Evolutionary conservation across 148 eudicot genomes (phyloP).

Genomic region (Fagopyrum esculentum): DNA sequence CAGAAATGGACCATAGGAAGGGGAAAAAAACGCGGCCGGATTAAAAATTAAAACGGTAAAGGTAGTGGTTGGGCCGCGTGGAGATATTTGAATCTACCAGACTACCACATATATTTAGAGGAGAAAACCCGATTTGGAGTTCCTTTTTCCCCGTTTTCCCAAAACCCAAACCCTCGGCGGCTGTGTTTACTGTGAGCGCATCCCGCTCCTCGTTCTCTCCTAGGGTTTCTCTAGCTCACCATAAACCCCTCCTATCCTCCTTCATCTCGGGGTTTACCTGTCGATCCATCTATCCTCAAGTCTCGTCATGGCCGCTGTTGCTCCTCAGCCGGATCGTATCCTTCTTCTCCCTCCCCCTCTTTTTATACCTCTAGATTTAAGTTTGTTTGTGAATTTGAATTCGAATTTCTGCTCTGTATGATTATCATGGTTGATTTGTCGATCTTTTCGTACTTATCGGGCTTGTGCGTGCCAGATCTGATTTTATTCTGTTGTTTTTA

Average conservation of each 20-base stretch:
- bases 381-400: slow-evolving; percentile 9
- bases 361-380: background rate
- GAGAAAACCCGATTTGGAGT: slow-evolving; percentile 19
- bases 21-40: background rate
- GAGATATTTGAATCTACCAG: slow-evolving; percentile 47
- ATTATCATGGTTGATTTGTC: background rate
- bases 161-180: slow-evolving; percentile 41
- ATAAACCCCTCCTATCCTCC: background rate
- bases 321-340: slow-evolving; percentile 59
- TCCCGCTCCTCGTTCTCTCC: slow-evolving; percentile 12
- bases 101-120: slow-evolving; percentile 27
- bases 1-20: too few relatives aligned
- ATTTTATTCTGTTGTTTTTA: background rate
- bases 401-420: background rate
- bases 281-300: slow-evolving; percentile 12
- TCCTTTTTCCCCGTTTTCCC: slow-evolving; percentile 10
- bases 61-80: slow-evolving; percentile 18
- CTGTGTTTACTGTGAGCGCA: slow-evolving; percentile 12
- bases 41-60: background rate
- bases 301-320: slow-evolving; percentile 55
- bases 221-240: slow-evolving; percentile 18
- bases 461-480: background rate
- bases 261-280: slow-evolving; percentile 19
- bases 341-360: slow-evolving; percentile 15
- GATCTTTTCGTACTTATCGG: background rate